phyloP scores from a whole-genome alignment of 805 yeast species.

The Ogataea haglerorum region DNA sequence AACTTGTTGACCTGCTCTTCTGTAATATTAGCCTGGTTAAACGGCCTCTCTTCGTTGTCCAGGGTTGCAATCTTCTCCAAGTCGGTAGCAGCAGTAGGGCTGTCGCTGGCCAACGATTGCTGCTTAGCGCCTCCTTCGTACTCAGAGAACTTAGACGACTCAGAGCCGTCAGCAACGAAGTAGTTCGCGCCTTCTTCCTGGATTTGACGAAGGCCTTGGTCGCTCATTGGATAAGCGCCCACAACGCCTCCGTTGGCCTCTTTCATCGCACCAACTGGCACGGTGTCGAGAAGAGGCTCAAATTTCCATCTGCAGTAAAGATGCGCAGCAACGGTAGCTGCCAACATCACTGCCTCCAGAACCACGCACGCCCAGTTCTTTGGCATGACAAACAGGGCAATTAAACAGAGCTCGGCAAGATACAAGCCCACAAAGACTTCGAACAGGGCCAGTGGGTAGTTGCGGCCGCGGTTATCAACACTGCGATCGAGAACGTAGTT shows the following conservation, averaged over 20 bases:
- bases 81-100: slow-evolving; percentile 19
- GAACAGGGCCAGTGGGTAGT: slow-evolving; percentile 68
- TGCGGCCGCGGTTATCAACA: slow-evolving; percentile 67
- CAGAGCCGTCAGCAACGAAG: slow-evolving; percentile 21
- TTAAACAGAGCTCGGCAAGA: slow-evolving; percentile 63
- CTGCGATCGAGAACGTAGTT: slow-evolving; percentile 59
- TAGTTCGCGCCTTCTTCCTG: slow-evolving; percentile 32
- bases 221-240: slow-evolving; percentile 53
- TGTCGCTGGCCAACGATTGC: slow-evolving; percentile 16
- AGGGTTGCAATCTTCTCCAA: slow-evolving; percentile 15
- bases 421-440: slow-evolving; percentile 71
- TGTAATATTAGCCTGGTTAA: slow-evolving; percentile 8
- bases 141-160: slow-evolving; percentile 27
- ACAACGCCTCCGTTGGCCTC: slow-evolving; percentile 39
- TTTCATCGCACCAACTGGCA: slow-evolving; percentile 63
- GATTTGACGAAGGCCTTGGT: slow-evolving; percentile 62
- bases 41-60: slow-evolving; percentile 28
- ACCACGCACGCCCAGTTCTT: slow-evolving; percentile 79
- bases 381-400: slow-evolving; percentile 71
- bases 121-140: slow-evolving; percentile 18
- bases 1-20: slow-evolving; percentile 6
- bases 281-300: slow-evolving; percentile 61
- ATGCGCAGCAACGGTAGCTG: slow-evolving; percentile 57
- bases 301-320: slow-evolving; percentile 56
- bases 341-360: slow-evolving; percentile 58